A percentile compares a stretch with the other conserved stretches of the same genome.
Conservation (phyloP, 192 early-diverging fungal species). For the Podila verticillata region DNA sequence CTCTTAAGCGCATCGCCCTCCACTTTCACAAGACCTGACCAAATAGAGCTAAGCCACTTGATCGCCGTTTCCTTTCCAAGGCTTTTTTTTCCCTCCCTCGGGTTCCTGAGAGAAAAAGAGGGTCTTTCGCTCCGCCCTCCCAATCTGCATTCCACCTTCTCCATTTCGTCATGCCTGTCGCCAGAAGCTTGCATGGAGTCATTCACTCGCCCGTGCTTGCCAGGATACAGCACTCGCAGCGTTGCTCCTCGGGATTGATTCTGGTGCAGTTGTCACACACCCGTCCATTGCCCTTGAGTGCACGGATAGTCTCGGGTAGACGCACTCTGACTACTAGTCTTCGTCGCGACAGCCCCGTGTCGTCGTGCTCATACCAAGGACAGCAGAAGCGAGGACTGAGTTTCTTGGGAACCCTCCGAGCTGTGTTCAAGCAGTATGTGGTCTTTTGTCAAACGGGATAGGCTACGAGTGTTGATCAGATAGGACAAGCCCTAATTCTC, state of each 20-base stretch:
- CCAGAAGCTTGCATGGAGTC: conserved; percentile 12
- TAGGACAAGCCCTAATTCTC: too few relatives aligned
- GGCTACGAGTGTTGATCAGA: too few relatives aligned
- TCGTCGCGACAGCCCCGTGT: conserved; percentile 7
- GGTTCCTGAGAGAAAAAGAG: too few relatives aligned
- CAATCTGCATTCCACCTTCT: not conserved
- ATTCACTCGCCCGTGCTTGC: conserved; percentile 10
- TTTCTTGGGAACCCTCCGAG: conserved; percentile 38
- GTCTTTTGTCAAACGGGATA: too few relatives aligned
- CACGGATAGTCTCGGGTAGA: not conserved
- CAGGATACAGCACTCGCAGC: conserved; percentile 10
- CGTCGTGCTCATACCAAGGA: conserved; percentile 11
- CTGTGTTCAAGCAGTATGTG: conserved; percentile 37
- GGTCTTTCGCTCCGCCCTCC: not conserved
- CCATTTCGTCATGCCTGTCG: conserved; percentile 19
- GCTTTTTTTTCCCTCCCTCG: not conserved
- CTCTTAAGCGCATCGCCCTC: not conserved
- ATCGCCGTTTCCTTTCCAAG: not conserved
- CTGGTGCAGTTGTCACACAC: not conserved
- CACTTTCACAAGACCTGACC: not conserved
- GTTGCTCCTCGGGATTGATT: not conserved
- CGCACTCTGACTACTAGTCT: conserved; percentile 16
- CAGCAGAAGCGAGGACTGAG: conserved; percentile 39
- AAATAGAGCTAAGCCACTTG: conserved; percentile 26
- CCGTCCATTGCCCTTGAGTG: not conserved